These are phyloP conservation scores for Daldinia decipiens DNA, from an alignment of 495 filamentous ascomycete species.

Conservation along the genomic window DNA sequence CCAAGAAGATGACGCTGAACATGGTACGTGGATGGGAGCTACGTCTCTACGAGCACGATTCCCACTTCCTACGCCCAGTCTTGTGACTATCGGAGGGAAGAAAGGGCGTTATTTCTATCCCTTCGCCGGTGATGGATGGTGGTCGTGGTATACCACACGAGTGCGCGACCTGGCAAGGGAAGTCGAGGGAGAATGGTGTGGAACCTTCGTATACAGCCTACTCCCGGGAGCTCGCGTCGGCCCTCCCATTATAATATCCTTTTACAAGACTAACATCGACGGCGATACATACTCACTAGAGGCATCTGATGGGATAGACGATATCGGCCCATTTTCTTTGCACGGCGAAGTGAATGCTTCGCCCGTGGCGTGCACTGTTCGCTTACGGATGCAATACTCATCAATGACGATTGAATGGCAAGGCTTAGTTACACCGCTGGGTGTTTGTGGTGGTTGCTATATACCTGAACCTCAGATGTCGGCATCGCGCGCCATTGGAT, in stretches of 20 bases:
- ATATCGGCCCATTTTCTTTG: slow-evolving; percentile 13
- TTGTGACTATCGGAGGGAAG: neutral
- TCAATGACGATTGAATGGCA: neutral
- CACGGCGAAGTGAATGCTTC: slow-evolving; percentile 23
- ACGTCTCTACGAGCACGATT: slow-evolving; percentile 26
- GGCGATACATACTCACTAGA: slow-evolving; percentile 25
- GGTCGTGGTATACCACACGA: slow-evolving; percentile 39
- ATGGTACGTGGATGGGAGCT: neutral
- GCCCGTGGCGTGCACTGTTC: slow-evolving; percentile 13
- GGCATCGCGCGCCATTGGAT: slow-evolving; percentile 7
- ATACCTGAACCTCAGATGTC: neutral
- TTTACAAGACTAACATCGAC: slow-evolving; percentile 15
- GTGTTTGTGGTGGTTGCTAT: slow-evolving; percentile 27
- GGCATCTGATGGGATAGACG: slow-evolving; percentile 18
- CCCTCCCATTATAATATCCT: slow-evolving; percentile 18
- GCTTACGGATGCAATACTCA: slow-evolving; percentile 14
- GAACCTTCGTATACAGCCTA: slow-evolving; percentile 12
- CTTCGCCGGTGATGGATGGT: slow-evolving; percentile 36
- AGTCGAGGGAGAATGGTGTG: slow-evolving; percentile 37
- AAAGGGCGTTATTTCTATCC: slow-evolving; percentile 32
- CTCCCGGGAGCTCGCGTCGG: neutral
- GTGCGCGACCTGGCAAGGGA: slow-evolving; percentile 26
- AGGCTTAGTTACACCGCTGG: slow-evolving; percentile 30
- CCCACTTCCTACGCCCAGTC: slow-evolving; percentile 26
- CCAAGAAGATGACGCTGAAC: neutral